A percentile compares a stretch with the other conserved stretches of the same genome.
These are phyloP conservation scores for Phaeomoniella chlamydospora DNA, from an alignment of 2,329 filamentous ascomycete species.

Conservation along the genomic window DNA sequence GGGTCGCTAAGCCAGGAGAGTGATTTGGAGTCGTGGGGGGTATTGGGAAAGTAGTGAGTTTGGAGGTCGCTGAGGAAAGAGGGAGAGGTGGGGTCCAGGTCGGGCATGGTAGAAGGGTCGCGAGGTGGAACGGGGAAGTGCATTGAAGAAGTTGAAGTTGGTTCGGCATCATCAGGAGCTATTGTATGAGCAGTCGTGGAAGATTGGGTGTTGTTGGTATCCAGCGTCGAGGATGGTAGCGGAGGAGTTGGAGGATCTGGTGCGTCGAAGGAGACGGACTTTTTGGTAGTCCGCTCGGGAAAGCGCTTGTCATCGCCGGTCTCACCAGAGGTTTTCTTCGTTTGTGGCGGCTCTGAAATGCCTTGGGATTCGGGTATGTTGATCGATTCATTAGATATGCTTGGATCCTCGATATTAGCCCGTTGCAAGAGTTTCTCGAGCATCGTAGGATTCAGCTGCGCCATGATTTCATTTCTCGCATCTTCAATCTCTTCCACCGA, in stretches of 20 bases:
- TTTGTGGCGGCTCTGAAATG: too few relatives aligned
- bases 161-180: constrained; percentile 3
- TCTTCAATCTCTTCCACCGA: constrained; percentile 65
- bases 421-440: constrained; percentile 63
- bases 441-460: constrained; percentile 58
- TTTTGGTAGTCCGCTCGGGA: constrained; percentile 5
- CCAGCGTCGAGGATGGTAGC: constrained; percentile 1
- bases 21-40: constrained; percentile 70
- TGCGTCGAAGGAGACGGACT: constrained; percentile 17
- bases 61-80: constrained; percentile 76
- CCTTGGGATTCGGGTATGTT: neutral
- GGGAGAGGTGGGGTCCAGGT: constrained; percentile 70
- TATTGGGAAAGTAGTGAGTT: constrained; percentile 81
- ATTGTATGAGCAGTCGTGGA: constrained; percentile 6
- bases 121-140: constrained; percentile 30
- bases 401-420: constrained; percentile 55
- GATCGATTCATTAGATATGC: neutral
- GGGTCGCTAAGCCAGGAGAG: constrained; percentile 82
- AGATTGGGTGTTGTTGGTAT: neutral
- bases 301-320: neutral
- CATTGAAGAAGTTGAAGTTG: constrained; percentile 20
- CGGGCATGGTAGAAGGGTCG: constrained; percentile 38
- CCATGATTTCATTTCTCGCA: constrained; percentile 67
- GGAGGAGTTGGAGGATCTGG: constrained; percentile 3
- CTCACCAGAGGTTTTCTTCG: neutral